phyloP scores from a whole-genome alignment of 2,329 filamentous ascomycete genomes.

The Stachybotrys chartarum region DNA sequence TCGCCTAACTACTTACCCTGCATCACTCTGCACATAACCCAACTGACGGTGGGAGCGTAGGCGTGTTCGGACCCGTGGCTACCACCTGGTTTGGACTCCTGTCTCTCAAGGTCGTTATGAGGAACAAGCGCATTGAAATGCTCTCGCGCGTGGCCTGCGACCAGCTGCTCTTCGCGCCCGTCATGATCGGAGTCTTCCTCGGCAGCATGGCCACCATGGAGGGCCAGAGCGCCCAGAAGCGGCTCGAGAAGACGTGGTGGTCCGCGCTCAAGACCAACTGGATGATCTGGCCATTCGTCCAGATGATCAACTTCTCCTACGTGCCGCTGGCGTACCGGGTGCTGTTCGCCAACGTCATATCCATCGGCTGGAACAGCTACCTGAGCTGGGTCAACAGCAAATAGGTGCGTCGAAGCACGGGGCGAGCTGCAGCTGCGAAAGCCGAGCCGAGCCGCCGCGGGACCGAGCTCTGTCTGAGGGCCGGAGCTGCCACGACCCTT shows the following conservation, averaged over 20 bases:
- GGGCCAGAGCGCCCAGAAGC: slow-evolving; percentile 53
- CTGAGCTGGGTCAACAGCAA: slow-evolving; percentile 54
- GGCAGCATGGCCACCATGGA: slow-evolving; percentile 79
- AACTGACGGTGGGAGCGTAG: slow-evolving; percentile 28
- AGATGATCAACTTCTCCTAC: slow-evolving; percentile 80
- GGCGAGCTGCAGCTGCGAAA: too few species aligned
- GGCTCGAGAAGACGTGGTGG: slow-evolving; percentile 64
- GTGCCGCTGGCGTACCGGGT: slow-evolving; percentile 78
- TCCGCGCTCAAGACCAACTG: slow-evolving; percentile 75
- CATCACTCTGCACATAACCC: background rate
- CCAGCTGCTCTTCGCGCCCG: slow-evolving; percentile 77
- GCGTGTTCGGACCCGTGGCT: slow-evolving; percentile 79
- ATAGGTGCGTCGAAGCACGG: slow-evolving; percentile 6
- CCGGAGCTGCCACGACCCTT: too few species aligned
- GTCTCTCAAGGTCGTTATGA: slow-evolving; percentile 58
- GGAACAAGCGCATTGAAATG: slow-evolving; percentile 61
- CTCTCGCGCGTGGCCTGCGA: slow-evolving; percentile 72
- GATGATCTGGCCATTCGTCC: slow-evolving; percentile 80
- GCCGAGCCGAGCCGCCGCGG: too few species aligned
- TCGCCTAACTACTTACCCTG: slow-evolving; percentile 9
- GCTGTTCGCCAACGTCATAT: slow-evolving; percentile 79
- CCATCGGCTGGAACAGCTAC: slow-evolving; percentile 59
- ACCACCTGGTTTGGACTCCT: slow-evolving; percentile 83
- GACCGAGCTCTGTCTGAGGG: too few species aligned
- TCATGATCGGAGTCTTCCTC: slow-evolving; percentile 75